These are phyloP conservation scores for Penicillium crustosum DNA, from an alignment of 2,329 filamentous ascomycete species.

Conservation along the genomic window DNA sequence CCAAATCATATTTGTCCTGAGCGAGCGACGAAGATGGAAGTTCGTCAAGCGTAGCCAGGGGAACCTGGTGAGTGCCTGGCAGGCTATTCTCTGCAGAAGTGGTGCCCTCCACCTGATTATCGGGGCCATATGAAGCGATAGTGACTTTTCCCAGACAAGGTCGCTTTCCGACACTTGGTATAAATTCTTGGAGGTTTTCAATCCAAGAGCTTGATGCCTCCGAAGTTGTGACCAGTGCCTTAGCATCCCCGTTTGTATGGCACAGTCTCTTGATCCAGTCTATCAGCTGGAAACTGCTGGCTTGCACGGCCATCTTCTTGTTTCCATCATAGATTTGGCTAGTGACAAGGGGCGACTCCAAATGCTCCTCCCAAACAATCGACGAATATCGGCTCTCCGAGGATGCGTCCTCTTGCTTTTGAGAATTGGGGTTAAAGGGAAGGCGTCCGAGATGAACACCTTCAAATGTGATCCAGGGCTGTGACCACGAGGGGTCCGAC, in stretches of 20 bases:
- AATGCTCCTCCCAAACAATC: slow-evolving; percentile 19
- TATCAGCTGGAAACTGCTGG: slow-evolving; percentile 9
- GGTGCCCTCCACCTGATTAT: neutral
- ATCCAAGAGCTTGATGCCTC: slow-evolving; percentile 4
- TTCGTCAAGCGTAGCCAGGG: slow-evolving; percentile 4
- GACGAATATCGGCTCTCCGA: slow-evolving; percentile 14
- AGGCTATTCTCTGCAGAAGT: neutral
- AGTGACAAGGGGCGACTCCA: slow-evolving; percentile 16
- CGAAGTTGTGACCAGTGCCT: slow-evolving; percentile 9
- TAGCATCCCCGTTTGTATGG: slow-evolving; percentile 17
- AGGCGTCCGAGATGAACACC: slow-evolving; percentile 23
- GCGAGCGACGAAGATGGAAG: slow-evolving; percentile 9
- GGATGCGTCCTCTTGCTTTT: slow-evolving; percentile 7
- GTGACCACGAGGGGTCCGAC: slow-evolving; percentile 14
- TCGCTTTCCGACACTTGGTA: slow-evolving; percentile 6
- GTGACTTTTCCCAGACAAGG: slow-evolving; percentile 15
- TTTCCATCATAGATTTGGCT: neutral
- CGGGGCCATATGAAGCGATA: slow-evolving; percentile 6
- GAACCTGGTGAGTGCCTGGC: slow-evolving; percentile 1
- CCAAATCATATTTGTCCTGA: slow-evolving; percentile 13
- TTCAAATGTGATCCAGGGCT: slow-evolving; percentile 22
- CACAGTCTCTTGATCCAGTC: slow-evolving; percentile 21
- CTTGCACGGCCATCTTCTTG: slow-evolving; percentile 3
- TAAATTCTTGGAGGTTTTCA: slow-evolving; percentile 1
- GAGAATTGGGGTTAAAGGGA: slow-evolving; percentile 17